phyloP scores from a whole-genome alignment of 495 filamentous ascomycete genomes.

The Neurospora tetraspora region DNA sequence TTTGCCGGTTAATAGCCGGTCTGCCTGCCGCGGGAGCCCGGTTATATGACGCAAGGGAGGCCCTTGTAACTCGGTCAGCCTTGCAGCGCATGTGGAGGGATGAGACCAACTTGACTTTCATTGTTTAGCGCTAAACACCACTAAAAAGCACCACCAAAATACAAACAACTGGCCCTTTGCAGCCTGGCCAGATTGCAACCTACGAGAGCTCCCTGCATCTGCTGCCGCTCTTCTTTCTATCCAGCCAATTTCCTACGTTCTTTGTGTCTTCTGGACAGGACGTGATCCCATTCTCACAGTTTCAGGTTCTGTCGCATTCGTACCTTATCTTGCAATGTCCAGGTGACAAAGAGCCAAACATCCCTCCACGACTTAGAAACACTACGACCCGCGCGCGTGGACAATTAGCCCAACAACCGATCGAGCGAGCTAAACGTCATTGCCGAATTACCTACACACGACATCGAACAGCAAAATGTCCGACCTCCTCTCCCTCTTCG shows the following conservation, averaged over 20 bases:
- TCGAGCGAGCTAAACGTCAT: background rate
- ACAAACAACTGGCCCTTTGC: background rate
- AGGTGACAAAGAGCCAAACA: background rate
- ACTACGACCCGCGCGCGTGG: background rate
- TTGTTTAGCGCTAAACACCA: background rate
- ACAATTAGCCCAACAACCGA: background rate
- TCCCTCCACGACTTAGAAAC: background rate
- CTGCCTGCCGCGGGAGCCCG: background rate
- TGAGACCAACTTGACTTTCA: background rate
- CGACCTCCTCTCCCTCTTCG: constrained; percentile 59
- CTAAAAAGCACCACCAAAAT: background rate
- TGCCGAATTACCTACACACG: background rate
- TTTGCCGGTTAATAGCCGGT: background rate
- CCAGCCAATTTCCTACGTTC: background rate
- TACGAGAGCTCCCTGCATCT: background rate
- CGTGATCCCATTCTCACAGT: background rate
- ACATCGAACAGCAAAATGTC: constrained; percentile 12
- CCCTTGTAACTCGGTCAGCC: background rate
- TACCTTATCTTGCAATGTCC: background rate
- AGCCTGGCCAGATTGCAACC: background rate
- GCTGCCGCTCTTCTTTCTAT: background rate
- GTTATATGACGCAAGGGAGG: background rate
- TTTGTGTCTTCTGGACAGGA: background rate
- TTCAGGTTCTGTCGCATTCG: background rate
- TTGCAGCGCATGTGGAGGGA: background rate